Evolutionary conservation across 2,329 filamentous ascomycete species (phyloP), one percentile per base, ranked within the genome.

Genomic region (Microsporum ferrugineum): DNA sequence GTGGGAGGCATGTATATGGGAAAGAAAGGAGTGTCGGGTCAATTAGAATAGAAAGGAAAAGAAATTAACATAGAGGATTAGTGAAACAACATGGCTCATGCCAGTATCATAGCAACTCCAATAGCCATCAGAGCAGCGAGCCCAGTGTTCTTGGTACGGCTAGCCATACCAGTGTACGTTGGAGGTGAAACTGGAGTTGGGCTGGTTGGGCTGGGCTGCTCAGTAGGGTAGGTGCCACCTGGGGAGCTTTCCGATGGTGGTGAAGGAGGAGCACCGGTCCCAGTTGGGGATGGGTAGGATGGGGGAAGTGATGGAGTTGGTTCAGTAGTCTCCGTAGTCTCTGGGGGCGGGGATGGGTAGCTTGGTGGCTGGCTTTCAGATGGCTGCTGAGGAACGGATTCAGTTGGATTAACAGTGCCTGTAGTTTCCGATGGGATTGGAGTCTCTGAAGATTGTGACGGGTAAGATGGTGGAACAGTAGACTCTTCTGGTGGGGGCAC

Each of bases 191-290:
- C 31, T 27, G 43, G 59, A 27, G 60, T 33, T n/a, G 43, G 59
- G 39, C 36, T 31, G 5, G 55, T 59, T 41, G 51, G 55, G 33
- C 53, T 45, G 33, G 34, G 62, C 59, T 60, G 63, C 58, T 53
- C 8, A 8, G 49, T 53, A 34, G 49, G 49, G 55, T 60, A 47
- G 63, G 63, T 59, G 3, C 34, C 58, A 45, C 49, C 36, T 3
- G 17, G 38, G 23, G 39, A 56, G 14, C 8, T 39, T 39, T 39
- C 36, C 10, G 31, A 61, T 65, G 45, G 63, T 63, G 43, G 60
- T 49, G 33, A 58, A 33, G 58, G 63, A 62, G 57, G 68, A 70
- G 60, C 23, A 27, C 49, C 57, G 17, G 57, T 51, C 55, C 7
- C 49, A 55, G 49, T 55, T 14, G 49, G 60, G 57, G 34, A 59